These are phyloP conservation scores for Mucor racemosus DNA, from an alignment of 371 early-diverging fungal genomes.

Conservation along the genomic window DNA sequence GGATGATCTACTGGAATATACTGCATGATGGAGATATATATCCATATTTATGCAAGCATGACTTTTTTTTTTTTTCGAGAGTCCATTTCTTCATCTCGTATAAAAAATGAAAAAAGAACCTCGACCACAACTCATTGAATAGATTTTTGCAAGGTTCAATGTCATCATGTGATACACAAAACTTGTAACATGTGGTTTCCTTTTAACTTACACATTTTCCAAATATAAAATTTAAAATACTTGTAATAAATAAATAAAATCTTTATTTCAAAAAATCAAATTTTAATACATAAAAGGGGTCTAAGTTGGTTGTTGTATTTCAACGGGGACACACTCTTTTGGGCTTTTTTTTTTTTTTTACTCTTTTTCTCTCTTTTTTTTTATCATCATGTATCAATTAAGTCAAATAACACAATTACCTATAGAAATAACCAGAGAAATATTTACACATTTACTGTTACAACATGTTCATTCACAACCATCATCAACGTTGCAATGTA, in stretches of 20 bases:
- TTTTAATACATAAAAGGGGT: too few species aligned
- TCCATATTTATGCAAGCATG: neutral
- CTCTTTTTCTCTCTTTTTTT: neutral
- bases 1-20: too few species aligned
- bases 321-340: neutral
- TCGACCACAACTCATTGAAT: neutral
- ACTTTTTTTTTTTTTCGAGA: neutral
- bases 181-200: neutral
- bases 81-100: too few species aligned
- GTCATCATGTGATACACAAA: conserved; percentile 10
- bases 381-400: neutral
- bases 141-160: neutral
- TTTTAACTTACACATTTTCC: neutral
- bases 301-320: too few species aligned
- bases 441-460: neutral
- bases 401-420: neutral
- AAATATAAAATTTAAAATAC: neutral
- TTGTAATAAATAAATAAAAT: conserved; percentile 9
- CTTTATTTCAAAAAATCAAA: neutral
- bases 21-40: neutral
- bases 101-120: neutral
- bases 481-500: neutral
- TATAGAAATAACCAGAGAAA: conserved; percentile 13
- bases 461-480: neutral
- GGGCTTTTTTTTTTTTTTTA: neutral